Evolutionary conservation across 352 stramenopile genomes (phyloP).

Genomic region (Pythium biforme): DNA sequence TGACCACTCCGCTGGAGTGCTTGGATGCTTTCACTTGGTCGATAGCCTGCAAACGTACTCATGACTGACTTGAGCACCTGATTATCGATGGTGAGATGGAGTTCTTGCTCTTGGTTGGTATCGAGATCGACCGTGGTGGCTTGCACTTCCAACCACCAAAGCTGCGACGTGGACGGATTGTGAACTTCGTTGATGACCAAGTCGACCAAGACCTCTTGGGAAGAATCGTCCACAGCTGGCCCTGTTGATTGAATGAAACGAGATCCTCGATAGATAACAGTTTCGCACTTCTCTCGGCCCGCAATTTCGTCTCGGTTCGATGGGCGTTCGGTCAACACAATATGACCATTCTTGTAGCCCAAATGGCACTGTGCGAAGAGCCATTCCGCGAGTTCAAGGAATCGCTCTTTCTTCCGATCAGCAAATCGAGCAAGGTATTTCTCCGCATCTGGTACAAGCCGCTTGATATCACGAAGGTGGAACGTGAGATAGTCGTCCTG

Average conservation of each 20-base stretch:
- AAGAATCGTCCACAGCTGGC: no score
- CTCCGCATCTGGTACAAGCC: constrained; percentile 37
- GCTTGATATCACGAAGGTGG: constrained; percentile 44
- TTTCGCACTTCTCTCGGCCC: constrained; percentile 10
- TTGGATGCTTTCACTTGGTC: constrained; percentile 42
- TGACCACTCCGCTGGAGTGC: neutral
- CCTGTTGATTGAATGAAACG: constrained; percentile 26
- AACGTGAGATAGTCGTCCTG: constrained; percentile 52
- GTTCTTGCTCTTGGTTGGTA: constrained; percentile 8
- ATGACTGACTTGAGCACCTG: constrained; percentile 39
- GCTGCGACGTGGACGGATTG: constrained; percentile 39
- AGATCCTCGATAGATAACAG: constrained; percentile 54
- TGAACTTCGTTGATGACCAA: constrained; percentile 58
- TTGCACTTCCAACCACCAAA: constrained; percentile 68
- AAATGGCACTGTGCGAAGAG: constrained; percentile 46
- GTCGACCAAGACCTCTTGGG: constrained; percentile 29
- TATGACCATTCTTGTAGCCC: constrained; percentile 69
- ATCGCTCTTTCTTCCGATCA: constrained; percentile 33
- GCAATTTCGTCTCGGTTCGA: neutral
- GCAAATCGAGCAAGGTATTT: constrained; percentile 35
- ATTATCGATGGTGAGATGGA: constrained; percentile 33
- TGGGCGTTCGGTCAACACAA: constrained; percentile 50
- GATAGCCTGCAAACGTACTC: constrained; percentile 46
- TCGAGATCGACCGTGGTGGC: constrained; percentile 30
- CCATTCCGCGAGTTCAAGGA: constrained; percentile 44